phyloP scores from a whole-genome alignment of 2,329 filamentous ascomycete genomes.

The Xylogone sp. region DNA sequence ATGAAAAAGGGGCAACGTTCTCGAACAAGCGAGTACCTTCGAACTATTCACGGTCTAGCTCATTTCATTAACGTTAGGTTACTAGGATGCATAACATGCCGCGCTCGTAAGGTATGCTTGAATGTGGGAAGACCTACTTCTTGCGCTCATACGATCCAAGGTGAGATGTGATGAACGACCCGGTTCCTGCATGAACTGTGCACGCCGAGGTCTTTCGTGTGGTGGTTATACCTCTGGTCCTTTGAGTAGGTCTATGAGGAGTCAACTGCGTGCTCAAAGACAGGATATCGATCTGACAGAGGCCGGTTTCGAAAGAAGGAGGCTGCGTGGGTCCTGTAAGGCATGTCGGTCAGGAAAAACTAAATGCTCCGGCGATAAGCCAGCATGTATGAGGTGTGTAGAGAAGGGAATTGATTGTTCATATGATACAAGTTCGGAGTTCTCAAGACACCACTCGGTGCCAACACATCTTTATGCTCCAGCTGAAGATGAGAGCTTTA shows the following conservation, averaged over 20 bases:
- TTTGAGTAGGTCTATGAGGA: neutral
- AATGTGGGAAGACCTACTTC: neutral
- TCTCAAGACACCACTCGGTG: neutral
- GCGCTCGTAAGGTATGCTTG: conserved; percentile 4
- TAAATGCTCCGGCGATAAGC: conserved; percentile 13
- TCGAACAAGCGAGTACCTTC: neutral
- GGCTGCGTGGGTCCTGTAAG: conserved; percentile 16
- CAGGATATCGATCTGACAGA: conserved; percentile 9
- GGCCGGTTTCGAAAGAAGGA: conserved; percentile 15
- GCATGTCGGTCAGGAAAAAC: conserved; percentile 16
- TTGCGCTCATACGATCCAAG: neutral
- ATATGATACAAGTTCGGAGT: conserved; percentile 7
- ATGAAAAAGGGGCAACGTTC: neutral
- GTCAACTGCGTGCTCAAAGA: neutral
- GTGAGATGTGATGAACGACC: conserved; percentile 6
- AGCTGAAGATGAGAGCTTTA: neutral
- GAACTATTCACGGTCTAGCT: neutral
- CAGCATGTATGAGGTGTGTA: conserved; percentile 12
- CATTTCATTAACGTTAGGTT: neutral
- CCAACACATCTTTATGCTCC: neutral
- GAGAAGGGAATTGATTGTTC: conserved; percentile 12
- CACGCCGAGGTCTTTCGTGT: conserved; percentile 1
- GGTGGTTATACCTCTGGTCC: neutral
- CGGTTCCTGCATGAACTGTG: conserved; percentile 3
- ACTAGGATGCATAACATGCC: conserved; percentile 4